A percentile compares a stretch with the other conserved stretches of the same genome.
phyloP scores from a whole-genome alignment of 306 rosid species.

The Medicago lupulina region DNA sequence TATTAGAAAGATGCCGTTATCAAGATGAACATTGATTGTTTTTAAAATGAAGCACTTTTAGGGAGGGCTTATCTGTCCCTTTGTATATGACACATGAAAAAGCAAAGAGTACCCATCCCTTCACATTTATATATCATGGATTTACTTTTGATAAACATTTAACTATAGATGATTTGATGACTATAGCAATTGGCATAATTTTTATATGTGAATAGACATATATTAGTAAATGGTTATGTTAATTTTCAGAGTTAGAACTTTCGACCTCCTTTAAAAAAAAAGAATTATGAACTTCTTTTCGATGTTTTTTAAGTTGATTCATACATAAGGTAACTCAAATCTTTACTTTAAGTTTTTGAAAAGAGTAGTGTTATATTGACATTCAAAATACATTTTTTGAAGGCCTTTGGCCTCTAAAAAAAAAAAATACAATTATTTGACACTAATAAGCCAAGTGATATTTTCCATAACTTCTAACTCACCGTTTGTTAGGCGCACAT shows the following conservation, averaged over 20 bases:
- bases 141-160: constrained; percentile 1
- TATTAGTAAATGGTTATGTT: neutral
- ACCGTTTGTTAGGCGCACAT: neutral
- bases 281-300: too few species aligned
- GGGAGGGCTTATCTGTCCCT: constrained; percentile 43
- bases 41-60: neutral
- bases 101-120: constrained; percentile 18
- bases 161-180: neutral
- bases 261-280: too few species aligned
- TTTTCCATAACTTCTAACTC: neutral
- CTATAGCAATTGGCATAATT: neutral
- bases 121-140: neutral
- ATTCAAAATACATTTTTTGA: neutral
- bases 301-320: neutral
- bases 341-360: neutral
- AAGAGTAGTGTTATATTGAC: too few species aligned
- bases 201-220: neutral
- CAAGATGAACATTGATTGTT: constrained; percentile 3
- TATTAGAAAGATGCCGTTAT: constrained; percentile 24
- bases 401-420: neutral
- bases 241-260: too few species aligned
- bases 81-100: constrained; percentile 40
- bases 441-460: too few species aligned
- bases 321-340: neutral
- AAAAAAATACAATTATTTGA: too few species aligned